These are phyloP conservation scores for Pyrus hybrid DNA, from an alignment of 331 rosid species.

Conservation along the genomic window DNA sequence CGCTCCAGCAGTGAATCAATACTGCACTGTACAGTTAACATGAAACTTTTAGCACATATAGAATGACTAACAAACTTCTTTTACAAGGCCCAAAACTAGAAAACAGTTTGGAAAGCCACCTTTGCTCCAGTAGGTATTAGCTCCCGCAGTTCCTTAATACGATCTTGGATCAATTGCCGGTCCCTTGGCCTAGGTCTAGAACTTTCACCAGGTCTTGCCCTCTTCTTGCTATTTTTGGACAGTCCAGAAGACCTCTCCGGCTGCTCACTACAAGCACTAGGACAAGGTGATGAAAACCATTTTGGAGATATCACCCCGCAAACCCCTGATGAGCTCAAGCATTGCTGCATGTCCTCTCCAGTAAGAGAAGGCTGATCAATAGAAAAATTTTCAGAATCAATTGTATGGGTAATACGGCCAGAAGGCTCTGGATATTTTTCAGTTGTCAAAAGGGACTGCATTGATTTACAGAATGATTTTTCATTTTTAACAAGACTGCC, in stretches of 20 bases:
- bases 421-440: slow-evolving; percentile 58
- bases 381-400: slow-evolving; percentile 52
- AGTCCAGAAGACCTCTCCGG: slow-evolving; percentile 68
- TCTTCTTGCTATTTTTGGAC: slow-evolving; percentile 59
- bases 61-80: slow-evolving; percentile 18
- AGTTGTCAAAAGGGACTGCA: slow-evolving; percentile 53
- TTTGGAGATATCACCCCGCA: slow-evolving; percentile 57
- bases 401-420: slow-evolving; percentile 29
- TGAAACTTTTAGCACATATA: slow-evolving; percentile 20
- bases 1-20: slow-evolving; percentile 96
- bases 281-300: slow-evolving; percentile 70
- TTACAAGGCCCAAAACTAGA: slow-evolving; percentile 12
- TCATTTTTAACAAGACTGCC: slow-evolving; percentile 42
- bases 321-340: slow-evolving; percentile 71
- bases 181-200: slow-evolving; percentile 98
- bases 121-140: slow-evolving; percentile 90
- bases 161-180: slow-evolving; percentile 95
- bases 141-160: slow-evolving; percentile 90
- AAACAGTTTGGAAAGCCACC: slow-evolving; percentile 31
- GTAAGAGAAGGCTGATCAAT: slow-evolving; percentile 47
- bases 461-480: slow-evolving; percentile 50
- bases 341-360: slow-evolving; percentile 48
- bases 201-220: slow-evolving; percentile 79
- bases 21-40: slow-evolving; percentile 67
- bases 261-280: slow-evolving; percentile 61